These are phyloP conservation scores for Marchantia paleacea DNA, from an alignment of 225 moss, liverwort and hornwort species.

Conservation along the genomic window DNA sequence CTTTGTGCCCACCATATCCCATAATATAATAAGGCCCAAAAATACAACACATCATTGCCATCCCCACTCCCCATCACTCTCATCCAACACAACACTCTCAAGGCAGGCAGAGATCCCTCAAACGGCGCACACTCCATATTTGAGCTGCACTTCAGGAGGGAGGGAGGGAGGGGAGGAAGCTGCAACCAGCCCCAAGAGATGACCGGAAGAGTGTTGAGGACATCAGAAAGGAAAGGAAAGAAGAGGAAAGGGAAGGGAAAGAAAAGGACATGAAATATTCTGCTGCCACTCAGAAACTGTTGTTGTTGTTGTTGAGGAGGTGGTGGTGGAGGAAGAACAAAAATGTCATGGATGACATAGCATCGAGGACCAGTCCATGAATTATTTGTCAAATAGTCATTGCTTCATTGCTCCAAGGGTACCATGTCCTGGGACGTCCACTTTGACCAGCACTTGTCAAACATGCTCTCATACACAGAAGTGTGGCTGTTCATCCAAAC, in stretches of 20 bases:
- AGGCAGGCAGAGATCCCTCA: too few species aligned
- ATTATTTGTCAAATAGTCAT: not conserved
- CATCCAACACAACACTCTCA: too few species aligned
- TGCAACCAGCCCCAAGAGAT: too few species aligned
- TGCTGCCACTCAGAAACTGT: not conserved
- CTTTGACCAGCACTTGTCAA: slow-evolving; percentile 1
- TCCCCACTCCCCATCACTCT: too few species aligned
- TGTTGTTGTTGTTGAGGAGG: not conserved
- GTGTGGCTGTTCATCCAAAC: not conserved
- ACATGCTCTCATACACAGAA: not conserved
- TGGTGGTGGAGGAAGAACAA: not conserved
- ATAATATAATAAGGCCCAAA: too few species aligned
- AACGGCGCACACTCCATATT: too few species aligned
- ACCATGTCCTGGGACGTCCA: not conserved
- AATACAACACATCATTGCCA: too few species aligned
- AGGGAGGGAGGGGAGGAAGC: too few species aligned
- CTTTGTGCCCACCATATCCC: too few species aligned
- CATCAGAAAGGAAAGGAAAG: too few species aligned
- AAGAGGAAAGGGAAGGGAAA: not conserved
- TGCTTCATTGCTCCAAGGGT: not conserved
- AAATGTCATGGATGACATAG: not conserved
- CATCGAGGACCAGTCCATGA: not conserved
- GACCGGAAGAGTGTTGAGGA: too few species aligned
- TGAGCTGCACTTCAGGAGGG: too few species aligned
- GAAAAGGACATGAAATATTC: not conserved